Evolutionary conservation across 257 asterid genomes (phyloP).

Genomic region (Rauvolfia tetraphylla): DNA sequence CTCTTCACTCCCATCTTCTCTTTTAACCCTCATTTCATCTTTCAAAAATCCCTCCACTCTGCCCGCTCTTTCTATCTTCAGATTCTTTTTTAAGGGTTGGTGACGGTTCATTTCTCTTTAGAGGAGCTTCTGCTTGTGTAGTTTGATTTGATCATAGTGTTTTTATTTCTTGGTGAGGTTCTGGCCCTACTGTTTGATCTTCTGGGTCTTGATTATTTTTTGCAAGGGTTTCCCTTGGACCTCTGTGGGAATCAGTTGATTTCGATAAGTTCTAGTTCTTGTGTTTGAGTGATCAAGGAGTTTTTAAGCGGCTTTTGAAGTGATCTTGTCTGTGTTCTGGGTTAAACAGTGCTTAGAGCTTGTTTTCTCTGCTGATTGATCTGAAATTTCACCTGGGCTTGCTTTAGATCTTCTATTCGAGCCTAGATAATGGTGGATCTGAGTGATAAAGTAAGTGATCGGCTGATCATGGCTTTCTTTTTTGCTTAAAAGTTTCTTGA

Average conservation of each 20-base stretch:
- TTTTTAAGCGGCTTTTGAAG: not conserved
- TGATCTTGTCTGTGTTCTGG: conserved; percentile 27
- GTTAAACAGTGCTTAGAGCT: not conserved
- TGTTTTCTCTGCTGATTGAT: not conserved
- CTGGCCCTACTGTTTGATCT: too few relatives aligned
- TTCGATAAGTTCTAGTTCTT: not conserved
- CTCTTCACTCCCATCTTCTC: conserved; percentile 30
- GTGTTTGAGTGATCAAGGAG: conserved; percentile 9
- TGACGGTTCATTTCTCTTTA: not conserved
- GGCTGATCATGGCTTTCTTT: not conserved
- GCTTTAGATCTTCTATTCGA: conserved; percentile 15
- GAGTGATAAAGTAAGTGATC: conserved; percentile 83
- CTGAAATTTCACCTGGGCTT: conserved; percentile 11
- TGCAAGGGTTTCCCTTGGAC: not conserved
- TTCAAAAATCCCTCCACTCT: not conserved
- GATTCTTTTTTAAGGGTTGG: not conserved
- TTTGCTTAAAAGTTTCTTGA: not conserved
- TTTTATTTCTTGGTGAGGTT: not conserved
- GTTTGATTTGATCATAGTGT: not conserved
- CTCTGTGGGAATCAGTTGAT: not conserved
- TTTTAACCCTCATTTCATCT: conserved; percentile 13
- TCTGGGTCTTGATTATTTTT: too few relatives aligned
- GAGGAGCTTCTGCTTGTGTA: not conserved
- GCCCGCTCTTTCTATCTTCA: not conserved
- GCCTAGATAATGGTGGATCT: conserved; percentile 54